Evolutionary conservation across 2,329 filamentous ascomycete genomes (phyloP).

Genomic region (Botryotinia narcissicola): DNA sequence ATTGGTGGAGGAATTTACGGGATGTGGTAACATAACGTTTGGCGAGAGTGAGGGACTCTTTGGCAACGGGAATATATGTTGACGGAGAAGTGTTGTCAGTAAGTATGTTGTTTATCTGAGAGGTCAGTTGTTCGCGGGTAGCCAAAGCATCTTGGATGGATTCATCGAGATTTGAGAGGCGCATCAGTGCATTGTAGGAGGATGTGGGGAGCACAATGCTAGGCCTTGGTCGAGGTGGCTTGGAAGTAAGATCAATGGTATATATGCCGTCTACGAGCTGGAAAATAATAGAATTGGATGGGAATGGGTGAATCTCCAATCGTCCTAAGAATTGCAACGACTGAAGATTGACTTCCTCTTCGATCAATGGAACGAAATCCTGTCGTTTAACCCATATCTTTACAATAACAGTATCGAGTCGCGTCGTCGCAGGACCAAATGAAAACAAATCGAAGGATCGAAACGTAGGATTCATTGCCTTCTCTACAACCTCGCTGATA

Average conservation of each 20-base stretch:
- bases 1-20: conserved; percentile 61
- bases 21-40: conserved; percentile 60
- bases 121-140: conserved; percentile 69
- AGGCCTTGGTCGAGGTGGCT: conserved; percentile 48
- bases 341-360: conserved; percentile 67
- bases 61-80: conserved; percentile 48
- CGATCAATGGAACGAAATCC: conserved; percentile 63
- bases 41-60: conserved; percentile 49
- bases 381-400: conserved; percentile 70
- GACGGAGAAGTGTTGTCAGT: conserved; percentile 40
- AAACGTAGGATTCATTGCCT: conserved; percentile 90
- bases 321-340: conserved; percentile 75
- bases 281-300: conserved; percentile 79
- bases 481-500: conserved; percentile 76
- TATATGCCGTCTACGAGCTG: conserved; percentile 86
- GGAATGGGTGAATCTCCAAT: conserved; percentile 68
- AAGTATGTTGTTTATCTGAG: conserved; percentile 70
- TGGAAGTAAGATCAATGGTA: conserved; percentile 64
- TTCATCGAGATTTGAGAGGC: conserved; percentile 81
- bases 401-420: conserved; percentile 62
- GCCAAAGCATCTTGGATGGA: conserved; percentile 87
- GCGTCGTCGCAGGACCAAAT: conserved; percentile 61
- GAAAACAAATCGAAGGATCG: conserved; percentile 73
- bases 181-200: conserved; percentile 85
- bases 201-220: conserved; percentile 60